These are phyloP conservation scores for Epichloe gansuensis DNA, from an alignment of 2,329 filamentous ascomycete genomes.

Conservation along the genomic window DNA sequence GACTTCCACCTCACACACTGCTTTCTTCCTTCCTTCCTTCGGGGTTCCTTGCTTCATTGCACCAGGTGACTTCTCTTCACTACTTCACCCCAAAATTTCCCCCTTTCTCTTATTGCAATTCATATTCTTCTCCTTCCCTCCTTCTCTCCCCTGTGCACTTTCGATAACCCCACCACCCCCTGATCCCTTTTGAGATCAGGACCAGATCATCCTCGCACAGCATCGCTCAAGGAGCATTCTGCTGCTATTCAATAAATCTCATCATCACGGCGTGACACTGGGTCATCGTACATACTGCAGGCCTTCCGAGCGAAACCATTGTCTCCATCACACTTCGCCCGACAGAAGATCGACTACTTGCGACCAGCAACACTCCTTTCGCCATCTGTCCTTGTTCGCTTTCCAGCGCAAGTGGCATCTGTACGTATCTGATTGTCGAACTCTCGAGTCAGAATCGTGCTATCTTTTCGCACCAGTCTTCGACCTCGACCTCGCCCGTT, in stretches of 20 bases:
- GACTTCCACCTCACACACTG: not conserved
- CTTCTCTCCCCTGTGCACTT: not conserved
- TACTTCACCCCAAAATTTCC: not conserved
- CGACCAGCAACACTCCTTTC: not conserved
- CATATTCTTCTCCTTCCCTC: not conserved
- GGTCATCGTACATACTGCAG: not conserved
- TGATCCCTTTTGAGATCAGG: constrained; percentile 7
- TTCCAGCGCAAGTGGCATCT: not conserved
- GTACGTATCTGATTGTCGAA: not conserved
- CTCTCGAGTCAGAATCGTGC: not conserved
- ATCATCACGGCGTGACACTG: not conserved
- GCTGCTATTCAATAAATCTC: not conserved
- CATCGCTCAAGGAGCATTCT: constrained; percentile 1
- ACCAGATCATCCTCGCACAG: not conserved
- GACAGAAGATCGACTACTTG: not conserved
- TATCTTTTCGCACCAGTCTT: not conserved
- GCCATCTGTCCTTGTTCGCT: not conserved
- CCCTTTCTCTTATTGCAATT: not conserved
- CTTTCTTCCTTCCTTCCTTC: not conserved
- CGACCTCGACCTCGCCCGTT: not conserved
- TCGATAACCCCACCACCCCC: constrained; percentile 6
- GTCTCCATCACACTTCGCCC: not conserved
- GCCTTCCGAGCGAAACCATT: not conserved
- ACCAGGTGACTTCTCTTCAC: not conserved
- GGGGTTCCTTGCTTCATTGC: not conserved